These are phyloP conservation scores for Blastobotrys attinorum DNA, from an alignment of 805 yeast species.

Conservation along the genomic window DNA sequence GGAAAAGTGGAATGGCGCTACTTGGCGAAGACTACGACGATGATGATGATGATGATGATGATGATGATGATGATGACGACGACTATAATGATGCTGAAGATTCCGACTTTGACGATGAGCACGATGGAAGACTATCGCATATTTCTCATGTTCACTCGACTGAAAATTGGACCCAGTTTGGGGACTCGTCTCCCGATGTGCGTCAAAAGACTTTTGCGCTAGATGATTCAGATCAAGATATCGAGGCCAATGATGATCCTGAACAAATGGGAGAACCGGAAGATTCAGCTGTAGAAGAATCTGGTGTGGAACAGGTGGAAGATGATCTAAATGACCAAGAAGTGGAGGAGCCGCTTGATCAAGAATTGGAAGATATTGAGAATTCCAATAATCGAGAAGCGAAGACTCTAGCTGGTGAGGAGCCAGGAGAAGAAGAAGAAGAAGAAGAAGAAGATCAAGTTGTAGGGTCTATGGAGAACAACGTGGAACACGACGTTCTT, in stretches of 20 bases:
- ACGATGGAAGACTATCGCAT: not conserved
- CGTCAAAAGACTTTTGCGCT: not conserved
- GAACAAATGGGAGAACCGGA: constrained; percentile 3
- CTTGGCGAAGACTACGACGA: constrained; percentile 6
- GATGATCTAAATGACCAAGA: not conserved
- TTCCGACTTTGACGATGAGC: not conserved
- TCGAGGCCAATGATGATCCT: constrained; percentile 2
- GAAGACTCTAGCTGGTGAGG: too few relatives aligned
- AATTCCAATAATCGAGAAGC: too few relatives aligned
- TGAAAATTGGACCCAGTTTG: not conserved
- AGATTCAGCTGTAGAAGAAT: constrained; percentile 5
- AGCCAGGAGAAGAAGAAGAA: too few relatives aligned
- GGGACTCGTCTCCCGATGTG: not conserved
- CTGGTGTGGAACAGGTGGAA: constrained; percentile 1
- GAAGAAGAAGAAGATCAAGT: too few relatives aligned
- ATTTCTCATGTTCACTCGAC: not conserved
- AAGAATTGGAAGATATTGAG: too few relatives aligned
- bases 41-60: constrained; percentile 3
- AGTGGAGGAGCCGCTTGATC: not conserved
- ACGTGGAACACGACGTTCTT: too few relatives aligned
- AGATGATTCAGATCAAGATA: not conserved
- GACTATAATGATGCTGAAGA: constrained; percentile 3
- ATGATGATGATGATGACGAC: constrained; percentile 1
- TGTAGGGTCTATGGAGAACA: too few relatives aligned
- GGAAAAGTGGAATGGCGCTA: constrained; percentile 2